Conservation (phyloP, 78 protist genomes). For the Dictyostelium capitatum region DNA sequence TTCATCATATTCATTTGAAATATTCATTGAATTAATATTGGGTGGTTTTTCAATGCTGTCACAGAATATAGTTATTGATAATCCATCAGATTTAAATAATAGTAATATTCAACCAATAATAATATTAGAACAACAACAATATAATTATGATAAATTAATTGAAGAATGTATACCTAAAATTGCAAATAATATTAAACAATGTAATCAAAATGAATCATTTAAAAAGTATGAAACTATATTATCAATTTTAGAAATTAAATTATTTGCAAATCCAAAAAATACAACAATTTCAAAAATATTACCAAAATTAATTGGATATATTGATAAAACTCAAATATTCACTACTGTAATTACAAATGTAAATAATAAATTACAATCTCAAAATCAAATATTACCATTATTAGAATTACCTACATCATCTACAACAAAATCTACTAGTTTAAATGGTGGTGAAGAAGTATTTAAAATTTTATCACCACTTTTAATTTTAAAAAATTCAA, state of each 20-base stretch:
- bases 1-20: background rate
- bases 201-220: background rate
- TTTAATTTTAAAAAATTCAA: background rate
- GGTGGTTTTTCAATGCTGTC: background rate
- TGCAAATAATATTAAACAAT: background rate
- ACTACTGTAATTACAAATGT: background rate
- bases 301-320: background rate
- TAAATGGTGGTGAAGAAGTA: background rate
- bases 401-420: background rate
- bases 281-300: background rate
- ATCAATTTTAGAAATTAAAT: background rate
- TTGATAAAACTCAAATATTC: background rate
- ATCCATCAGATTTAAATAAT: background rate
- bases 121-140: background rate
- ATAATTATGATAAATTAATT: background rate
- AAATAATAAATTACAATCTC: background rate
- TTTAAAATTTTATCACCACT: conserved; percentile 36
- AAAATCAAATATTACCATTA: background rate
- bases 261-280: conserved; percentile 16
- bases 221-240: background rate
- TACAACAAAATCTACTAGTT: background rate
- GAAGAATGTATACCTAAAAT: background rate
- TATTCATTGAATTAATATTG: background rate
- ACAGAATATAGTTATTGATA: background rate
- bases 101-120: background rate